Conservation (phyloP, 768 basidiomycete species). For the Imleria badia region DNA sequence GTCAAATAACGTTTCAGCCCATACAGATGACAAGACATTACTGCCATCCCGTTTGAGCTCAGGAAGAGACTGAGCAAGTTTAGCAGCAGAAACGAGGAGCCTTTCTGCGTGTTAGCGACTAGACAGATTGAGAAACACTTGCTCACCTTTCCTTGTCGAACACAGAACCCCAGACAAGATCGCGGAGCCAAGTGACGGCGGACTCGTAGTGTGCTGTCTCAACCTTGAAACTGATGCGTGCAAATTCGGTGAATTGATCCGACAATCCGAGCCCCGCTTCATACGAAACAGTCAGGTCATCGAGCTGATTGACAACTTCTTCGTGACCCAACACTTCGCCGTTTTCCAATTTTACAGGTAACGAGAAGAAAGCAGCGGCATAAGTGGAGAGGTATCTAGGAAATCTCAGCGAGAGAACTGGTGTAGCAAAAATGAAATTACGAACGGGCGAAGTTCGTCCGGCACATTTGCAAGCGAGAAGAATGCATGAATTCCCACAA, state of each 20-base stretch:
- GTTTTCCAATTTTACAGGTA: slow-evolving; percentile 70
- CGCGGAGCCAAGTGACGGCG: slow-evolving; percentile 83
- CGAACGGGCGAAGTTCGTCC: slow-evolving; percentile 65
- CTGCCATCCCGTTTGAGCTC: slow-evolving; percentile 88
- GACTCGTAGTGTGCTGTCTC: slow-evolving; percentile 75
- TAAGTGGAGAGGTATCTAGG: slow-evolving; percentile 75
- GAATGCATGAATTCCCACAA: slow-evolving; percentile 76
- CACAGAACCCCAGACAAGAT: slow-evolving; percentile 70
- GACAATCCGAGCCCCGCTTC: slow-evolving; percentile 66
- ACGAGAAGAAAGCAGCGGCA: slow-evolving; percentile 80
- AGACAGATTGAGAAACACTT: neutral
- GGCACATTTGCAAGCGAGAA: slow-evolving; percentile 78
- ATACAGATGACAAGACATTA: slow-evolving; percentile 73
- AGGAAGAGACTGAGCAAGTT: slow-evolving; percentile 86
- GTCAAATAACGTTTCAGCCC: slow-evolving; percentile 62
- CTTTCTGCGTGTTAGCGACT: slow-evolving; percentile 38
- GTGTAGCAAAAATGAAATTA: slow-evolving; percentile 27
- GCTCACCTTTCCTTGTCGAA: slow-evolving; percentile 78
- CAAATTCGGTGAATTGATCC: slow-evolving; percentile 67
- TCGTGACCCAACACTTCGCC: slow-evolving; percentile 80
- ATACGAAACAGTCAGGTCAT: slow-evolving; percentile 89
- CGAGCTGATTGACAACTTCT: slow-evolving; percentile 86
- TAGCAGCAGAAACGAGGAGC: slow-evolving; percentile 80
- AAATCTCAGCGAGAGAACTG: slow-evolving; percentile 5
- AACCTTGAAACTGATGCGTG: slow-evolving; percentile 81